These are phyloP conservation scores for Ilyonectria destructans DNA, from an alignment of 2,329 filamentous ascomycete species.

Conservation along the genomic window DNA sequence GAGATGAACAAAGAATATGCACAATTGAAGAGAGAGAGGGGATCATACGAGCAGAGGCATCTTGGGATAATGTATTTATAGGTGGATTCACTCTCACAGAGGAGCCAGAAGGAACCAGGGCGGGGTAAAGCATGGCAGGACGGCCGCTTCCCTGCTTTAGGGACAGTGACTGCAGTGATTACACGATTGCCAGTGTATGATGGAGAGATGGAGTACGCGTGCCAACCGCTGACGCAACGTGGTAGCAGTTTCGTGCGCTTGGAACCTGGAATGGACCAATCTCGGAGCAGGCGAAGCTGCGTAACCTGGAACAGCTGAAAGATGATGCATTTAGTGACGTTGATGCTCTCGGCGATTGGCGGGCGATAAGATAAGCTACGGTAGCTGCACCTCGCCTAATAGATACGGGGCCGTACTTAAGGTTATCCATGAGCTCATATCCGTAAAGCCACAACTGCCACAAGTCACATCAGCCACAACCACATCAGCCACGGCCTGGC, in stretches of 20 bases:
- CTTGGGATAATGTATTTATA: constrained; percentile 14
- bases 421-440: not conserved
- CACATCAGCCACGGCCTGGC: constrained; percentile 9
- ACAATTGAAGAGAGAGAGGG: not conserved
- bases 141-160: constrained; percentile 15
- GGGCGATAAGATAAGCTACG: constrained; percentile 38
- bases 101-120: constrained; percentile 7
- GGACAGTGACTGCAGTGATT: not conserved
- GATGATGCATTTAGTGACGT: constrained; percentile 42
- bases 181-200: constrained; percentile 30
- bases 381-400: constrained; percentile 5
- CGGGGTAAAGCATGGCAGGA: constrained; percentile 17
- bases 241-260: constrained; percentile 23
- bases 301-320: constrained; percentile 36
- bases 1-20: not conserved
- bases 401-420: not conserved
- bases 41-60: not conserved
- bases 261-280: constrained; percentile 13
- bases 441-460: not conserved
- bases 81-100: not conserved
- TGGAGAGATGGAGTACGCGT: constrained; percentile 7
- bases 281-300: not conserved
- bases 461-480: too few species aligned
- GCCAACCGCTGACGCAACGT: constrained; percentile 42
- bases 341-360: constrained; percentile 32